These are phyloP conservation scores for Wallacemonas sp. DNA, from an alignment of 208 protist species.

Conservation along the genomic window DNA sequence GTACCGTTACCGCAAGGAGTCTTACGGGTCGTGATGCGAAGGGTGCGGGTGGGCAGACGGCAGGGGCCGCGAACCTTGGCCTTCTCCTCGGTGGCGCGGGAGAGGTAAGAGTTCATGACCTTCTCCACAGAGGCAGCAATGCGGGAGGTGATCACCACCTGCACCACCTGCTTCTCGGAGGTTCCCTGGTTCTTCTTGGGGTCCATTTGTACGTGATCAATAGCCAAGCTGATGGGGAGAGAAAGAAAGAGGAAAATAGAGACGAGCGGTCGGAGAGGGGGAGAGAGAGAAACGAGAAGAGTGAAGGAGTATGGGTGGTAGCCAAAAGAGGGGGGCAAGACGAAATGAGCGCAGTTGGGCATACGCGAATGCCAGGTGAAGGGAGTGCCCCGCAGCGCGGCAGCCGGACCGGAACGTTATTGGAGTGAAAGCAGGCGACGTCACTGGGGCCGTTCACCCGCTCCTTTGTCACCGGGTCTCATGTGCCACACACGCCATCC, in stretches of 20 bases:
- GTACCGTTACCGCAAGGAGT: conserved; percentile 99
- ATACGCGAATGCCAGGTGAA: background rate
- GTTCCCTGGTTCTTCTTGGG: conserved; percentile 69
- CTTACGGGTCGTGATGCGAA: conserved; percentile 98
- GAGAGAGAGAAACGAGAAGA: background rate
- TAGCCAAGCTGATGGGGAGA: conserved; percentile 17
- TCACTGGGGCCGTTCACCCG: no score
- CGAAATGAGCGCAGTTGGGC: background rate
- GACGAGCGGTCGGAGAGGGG: background rate
- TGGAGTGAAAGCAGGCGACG: no score
- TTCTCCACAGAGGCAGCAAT: conserved; percentile 98
- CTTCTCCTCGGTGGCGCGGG: conserved; percentile 94
- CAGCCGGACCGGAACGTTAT: no score
- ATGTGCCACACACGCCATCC: no score
- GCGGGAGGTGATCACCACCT: conserved; percentile 97
- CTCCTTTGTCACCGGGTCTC: no score
- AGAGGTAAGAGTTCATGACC: conserved; percentile 95
- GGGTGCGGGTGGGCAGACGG: conserved; percentile 97
- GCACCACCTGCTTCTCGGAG: conserved; percentile 87
- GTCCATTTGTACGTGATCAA: conserved; percentile 84
- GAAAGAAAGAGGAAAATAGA: conserved; percentile 6
- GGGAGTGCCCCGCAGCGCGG: no score
- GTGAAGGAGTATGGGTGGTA: background rate
- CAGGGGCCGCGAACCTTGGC: conserved; percentile 97
- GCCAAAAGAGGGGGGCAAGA: background rate